phyloP scores from a whole-genome alignment of 2,329 filamentous ascomycete genomes.

The Ceratocystis ficicola region DNA sequence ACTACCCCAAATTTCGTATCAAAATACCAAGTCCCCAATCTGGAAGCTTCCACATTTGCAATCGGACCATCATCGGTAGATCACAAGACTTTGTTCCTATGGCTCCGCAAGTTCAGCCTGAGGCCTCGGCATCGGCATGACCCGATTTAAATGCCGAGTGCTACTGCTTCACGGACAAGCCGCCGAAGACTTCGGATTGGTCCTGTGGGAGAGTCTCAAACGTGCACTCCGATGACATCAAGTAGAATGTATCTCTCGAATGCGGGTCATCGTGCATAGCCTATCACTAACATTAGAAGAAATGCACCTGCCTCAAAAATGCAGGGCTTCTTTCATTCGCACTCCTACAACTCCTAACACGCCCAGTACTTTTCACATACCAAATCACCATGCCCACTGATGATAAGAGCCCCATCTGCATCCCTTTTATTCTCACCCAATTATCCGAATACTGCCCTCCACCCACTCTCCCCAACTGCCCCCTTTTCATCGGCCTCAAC shows the following conservation, averaged over 20 bases:
- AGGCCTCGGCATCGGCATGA: background rate
- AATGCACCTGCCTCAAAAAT: no score
- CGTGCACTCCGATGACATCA: background rate
- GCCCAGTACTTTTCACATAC: background rate
- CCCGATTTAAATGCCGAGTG: background rate
- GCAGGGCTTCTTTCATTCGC: no score
- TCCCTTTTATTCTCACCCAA: constrained; percentile 61
- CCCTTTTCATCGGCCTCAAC: constrained; percentile 79
- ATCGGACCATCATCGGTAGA: background rate
- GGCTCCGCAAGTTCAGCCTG: background rate
- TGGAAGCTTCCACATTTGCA: background rate
- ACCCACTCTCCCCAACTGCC: constrained; percentile 34
- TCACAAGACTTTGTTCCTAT: background rate
- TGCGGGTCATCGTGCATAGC: constrained; percentile 2
- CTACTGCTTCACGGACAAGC: background rate
- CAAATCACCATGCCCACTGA: constrained; percentile 42
- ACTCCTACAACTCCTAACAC: background rate
- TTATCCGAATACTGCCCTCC: constrained; percentile 25
- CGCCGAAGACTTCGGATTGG: background rate
- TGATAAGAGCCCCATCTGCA: constrained; percentile 66
- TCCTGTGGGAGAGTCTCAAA: background rate
- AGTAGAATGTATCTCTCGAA: background rate
- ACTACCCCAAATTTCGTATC: background rate
- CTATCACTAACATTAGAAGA: no score
- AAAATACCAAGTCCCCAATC: background rate